phyloP scores from a whole-genome alignment of 148 eudicot species.

The Beta vulgaris region DNA sequence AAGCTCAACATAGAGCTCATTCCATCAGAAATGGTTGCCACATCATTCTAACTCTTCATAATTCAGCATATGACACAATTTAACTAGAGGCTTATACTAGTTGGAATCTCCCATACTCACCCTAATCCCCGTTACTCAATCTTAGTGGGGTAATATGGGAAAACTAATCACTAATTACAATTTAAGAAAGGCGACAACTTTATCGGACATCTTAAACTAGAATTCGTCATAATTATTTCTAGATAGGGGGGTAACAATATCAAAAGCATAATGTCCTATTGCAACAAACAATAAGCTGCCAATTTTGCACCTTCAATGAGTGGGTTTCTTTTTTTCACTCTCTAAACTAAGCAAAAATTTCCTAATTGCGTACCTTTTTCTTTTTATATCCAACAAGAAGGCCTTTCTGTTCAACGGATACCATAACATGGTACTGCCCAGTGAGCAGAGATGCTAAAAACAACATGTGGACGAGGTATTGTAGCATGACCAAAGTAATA shows the following conservation, averaged over 20 bases:
- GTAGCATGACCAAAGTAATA: background rate
- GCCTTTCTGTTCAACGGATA: background rate
- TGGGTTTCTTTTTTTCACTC: background rate
- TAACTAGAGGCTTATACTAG: background rate
- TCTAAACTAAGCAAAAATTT: background rate
- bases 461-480: background rate
- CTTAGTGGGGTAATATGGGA: background rate
- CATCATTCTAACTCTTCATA: background rate
- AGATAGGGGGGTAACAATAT: background rate
- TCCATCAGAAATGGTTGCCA: background rate
- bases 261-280: background rate
- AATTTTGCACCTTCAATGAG: background rate
- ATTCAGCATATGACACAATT: background rate
- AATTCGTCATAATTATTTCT: background rate
- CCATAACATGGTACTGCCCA: slow-evolving; percentile 16
- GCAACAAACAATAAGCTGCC: background rate
- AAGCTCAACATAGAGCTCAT: background rate
- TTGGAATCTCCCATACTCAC: background rate
- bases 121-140: background rate
- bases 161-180: background rate
- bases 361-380: no score
- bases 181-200: background rate
- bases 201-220: background rate
- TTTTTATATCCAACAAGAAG: no score
- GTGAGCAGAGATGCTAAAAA: background rate